Conservation (phyloP, 2,329 filamentous ascomycete species). For the Pseudogymnoascus sp. region DNA sequence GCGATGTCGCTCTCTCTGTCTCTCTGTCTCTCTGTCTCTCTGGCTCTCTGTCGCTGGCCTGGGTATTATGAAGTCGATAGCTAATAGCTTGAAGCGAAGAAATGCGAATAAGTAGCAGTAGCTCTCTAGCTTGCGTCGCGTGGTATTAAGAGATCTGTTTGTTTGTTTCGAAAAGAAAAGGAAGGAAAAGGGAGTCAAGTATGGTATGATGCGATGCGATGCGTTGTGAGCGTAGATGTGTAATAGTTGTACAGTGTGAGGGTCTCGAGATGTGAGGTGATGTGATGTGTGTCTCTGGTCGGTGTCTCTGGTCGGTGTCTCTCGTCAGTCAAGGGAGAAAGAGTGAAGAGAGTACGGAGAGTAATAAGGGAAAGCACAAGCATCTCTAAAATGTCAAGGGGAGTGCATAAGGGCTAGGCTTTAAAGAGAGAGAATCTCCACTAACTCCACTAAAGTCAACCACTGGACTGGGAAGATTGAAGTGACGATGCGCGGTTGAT, state of each 20-base stretch:
- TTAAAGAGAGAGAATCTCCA: no score
- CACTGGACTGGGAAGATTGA: not conserved
- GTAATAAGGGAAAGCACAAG: no score
- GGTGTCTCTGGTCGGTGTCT: no score
- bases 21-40: not conserved
- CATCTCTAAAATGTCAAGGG: no score
- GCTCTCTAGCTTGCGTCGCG: not conserved
- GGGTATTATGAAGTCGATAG: not conserved
- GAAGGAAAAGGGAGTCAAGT: no score
- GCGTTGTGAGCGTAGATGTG: not conserved
- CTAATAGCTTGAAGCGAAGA: not conserved
- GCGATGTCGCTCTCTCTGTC: not conserved
- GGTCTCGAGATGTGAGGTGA: no score
- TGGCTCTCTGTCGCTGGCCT: not conserved
- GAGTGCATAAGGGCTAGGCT: no score
- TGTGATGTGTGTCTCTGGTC: no score
- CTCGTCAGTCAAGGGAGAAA: no score
- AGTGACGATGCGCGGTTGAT: no score
- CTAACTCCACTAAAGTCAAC: not conserved
- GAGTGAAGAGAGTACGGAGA: no score
- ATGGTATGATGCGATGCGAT: not conserved
- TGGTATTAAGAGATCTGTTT: not conserved
- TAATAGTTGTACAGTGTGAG: no score
- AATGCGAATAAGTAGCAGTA: not conserved
- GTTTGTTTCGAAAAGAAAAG: not conserved